Base-by-base conservation (phyloP, 73 alveolate genomes). In the Symbiodinium pilosum region DNA sequence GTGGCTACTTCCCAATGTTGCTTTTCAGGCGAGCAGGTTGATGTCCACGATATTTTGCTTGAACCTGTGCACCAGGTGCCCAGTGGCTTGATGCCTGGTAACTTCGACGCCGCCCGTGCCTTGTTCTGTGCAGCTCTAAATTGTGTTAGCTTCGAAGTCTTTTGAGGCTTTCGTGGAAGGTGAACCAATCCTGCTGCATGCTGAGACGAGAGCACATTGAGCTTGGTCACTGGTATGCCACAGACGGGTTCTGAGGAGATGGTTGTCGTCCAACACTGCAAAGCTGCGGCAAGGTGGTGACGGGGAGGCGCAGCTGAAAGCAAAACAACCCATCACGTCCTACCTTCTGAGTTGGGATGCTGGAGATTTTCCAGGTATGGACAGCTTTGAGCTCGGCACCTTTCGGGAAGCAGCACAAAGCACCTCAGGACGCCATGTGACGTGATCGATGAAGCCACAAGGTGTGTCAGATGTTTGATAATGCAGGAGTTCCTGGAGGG, bases 261-360 rank as follows among this genome's bases (percentile, higher is more conserved):
- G 97, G 97, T 81, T 91, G n/a, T 91, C 97, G 51, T 91, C 97
- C 39, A 91, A 91, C 89, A 91, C 97, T 26, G 89, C 87, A 18
- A 91, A 91, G 81, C 88, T 91, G 36, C 97, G 81, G 14, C 97
- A 91, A 81, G 51, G 54, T 3, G 97, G 89, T 21, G 89, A 69
- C 40, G 51, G 84, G 18, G 97, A 91, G 88, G 94, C 43, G 56
- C 34, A 52, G 69, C 28, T 9, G 20, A 52, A 52, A 20, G 69
- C 9, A 52, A 9, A 20, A 52, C 28, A 52, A 52, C 28, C 9
- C 9, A 52, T 52, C 28, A 52, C 9, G 69, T 12, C 9, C 9
- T 52, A 20, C 9, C 69, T 12, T 9, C 69, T 12, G 69, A 52
- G 20, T 52, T 20, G 20, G 69, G 20, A 12, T 20, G n/a, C n/a